Evolutionary conservation across 306 rosid species (phyloP).

Genomic region (Rosa chinensis): DNA sequence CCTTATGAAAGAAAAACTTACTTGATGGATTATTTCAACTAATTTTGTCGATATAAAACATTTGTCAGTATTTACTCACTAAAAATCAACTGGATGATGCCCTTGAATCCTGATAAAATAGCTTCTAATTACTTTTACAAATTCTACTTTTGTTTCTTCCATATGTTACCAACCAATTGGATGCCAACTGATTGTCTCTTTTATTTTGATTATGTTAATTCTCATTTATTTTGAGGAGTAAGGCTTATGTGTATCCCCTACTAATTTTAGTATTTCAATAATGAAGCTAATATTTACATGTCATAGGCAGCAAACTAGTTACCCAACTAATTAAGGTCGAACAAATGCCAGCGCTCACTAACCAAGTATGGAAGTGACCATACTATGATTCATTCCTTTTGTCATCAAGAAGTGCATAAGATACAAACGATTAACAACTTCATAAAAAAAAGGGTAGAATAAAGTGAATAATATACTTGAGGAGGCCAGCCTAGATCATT

Average conservation of each 20-base stretch:
- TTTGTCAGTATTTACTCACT: too few species aligned
- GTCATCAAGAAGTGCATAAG: background rate
- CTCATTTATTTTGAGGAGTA: background rate
- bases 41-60: background rate
- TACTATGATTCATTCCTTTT: background rate
- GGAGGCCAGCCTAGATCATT: background rate
- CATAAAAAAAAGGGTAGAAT: background rate
- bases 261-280: background rate
- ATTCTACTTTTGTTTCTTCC: too few species aligned
- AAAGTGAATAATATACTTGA: background rate
- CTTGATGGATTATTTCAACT: background rate
- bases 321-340: background rate
- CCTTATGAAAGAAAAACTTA: too few species aligned
- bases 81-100: background rate
- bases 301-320: background rate
- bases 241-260: background rate
- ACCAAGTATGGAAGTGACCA: background rate
- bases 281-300: background rate
- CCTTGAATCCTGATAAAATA: too few species aligned
- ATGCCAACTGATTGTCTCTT: background rate
- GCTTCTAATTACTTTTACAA: too few species aligned
- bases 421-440: background rate
- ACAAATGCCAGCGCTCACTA: background rate
- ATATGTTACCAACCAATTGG: background rate
- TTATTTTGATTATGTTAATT: background rate